phyloP scores from a whole-genome alignment of 1,284 basidiomycete species.

The Ceratobasidium sp. region DNA sequence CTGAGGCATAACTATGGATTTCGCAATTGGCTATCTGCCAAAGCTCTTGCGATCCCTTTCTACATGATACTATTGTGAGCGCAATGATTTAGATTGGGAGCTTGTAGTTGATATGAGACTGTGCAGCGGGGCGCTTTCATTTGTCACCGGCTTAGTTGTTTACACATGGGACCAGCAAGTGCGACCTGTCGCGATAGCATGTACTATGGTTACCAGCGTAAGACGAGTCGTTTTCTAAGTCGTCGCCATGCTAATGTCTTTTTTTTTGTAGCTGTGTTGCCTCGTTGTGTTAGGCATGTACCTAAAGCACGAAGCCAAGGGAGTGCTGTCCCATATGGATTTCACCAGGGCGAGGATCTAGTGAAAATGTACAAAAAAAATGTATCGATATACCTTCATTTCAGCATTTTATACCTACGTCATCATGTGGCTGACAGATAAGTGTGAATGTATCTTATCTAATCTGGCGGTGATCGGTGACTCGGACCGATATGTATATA shows the following conservation, averaged over 20 bases:
- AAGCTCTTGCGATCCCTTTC: conserved; percentile 18
- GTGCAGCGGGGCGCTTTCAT: conserved; percentile 10
- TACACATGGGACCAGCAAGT: conserved; percentile 15
- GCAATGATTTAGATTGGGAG: not conserved
- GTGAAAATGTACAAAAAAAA: not conserved
- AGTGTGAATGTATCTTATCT: conserved; percentile 25
- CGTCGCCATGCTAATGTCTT: not conserved
- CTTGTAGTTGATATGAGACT: not conserved
- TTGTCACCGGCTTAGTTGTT: conserved; percentile 7
- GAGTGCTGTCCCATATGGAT: conserved; percentile 22
- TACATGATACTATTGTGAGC: conserved; percentile 36
- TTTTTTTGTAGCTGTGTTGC: conserved; percentile 6
- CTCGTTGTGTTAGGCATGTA: conserved; percentile 29
- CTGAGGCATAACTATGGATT: not conserved
- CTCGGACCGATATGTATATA: conserved; percentile 21
- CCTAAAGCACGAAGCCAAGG: conserved; percentile 28
- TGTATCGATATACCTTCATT: not conserved
- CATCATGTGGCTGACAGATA: not conserved
- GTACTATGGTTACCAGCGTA: conserved; percentile 12
- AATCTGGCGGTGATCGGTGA: conserved; percentile 27
- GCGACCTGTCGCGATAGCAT: not conserved
- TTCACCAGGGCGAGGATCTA: conserved; percentile 22
- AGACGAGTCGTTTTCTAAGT: not conserved
- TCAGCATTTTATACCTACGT: conserved; percentile 9
- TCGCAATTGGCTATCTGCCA: conserved; percentile 26